Evolutionary conservation across 257 asterid genomes (phyloP).

Genomic region (Solanum virginianum): DNA sequence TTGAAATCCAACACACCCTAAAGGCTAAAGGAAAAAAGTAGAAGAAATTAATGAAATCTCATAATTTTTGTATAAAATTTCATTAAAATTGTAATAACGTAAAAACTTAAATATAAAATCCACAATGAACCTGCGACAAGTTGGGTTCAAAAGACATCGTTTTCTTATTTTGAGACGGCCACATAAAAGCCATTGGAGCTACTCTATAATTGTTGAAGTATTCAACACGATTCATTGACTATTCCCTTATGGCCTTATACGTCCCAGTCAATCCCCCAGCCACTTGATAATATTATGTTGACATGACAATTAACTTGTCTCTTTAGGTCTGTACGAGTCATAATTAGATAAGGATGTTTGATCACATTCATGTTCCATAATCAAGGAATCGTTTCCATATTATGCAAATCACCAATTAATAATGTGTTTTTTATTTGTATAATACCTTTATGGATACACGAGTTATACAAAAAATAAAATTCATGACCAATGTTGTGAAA

Average conservation of each 20-base stretch:
- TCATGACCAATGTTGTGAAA: no score
- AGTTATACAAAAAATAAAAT: no score
- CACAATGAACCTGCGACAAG: background rate
- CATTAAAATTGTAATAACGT: background rate
- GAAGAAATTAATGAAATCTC: no score
- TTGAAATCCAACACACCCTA: no score
- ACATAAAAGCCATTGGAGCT: background rate
- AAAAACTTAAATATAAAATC: background rate
- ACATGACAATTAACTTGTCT: background rate
- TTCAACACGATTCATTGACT: background rate
- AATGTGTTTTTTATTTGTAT: no score
- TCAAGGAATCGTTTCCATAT: no score
- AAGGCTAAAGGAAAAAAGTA: no score
- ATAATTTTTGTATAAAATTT: no score
- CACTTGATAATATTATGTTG: background rate
- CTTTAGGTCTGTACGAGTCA: background rate
- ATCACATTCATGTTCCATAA: no score
- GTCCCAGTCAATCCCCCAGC: background rate
- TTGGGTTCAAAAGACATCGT: background rate
- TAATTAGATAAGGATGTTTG: no score
- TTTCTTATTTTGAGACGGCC: background rate
- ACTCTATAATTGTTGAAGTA: background rate
- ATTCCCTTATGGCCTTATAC: background rate
- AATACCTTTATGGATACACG: no score
- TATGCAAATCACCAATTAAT: no score